These are phyloP conservation scores for Ajuga chamaepitys DNA, from an alignment of 257 asterid species.

Conservation along the genomic window DNA sequence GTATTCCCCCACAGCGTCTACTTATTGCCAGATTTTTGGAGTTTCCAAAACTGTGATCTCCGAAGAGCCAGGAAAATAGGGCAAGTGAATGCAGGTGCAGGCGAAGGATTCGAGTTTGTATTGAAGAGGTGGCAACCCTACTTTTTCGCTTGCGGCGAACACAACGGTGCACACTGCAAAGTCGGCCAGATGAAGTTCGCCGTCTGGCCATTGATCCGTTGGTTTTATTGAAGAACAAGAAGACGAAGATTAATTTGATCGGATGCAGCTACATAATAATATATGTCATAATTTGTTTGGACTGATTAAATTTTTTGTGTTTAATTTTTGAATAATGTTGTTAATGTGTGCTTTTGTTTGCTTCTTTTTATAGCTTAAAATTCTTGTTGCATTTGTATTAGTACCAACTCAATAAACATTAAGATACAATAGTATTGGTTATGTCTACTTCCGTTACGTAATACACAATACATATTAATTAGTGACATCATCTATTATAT, in stretches of 20 bases:
- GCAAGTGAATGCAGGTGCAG: conserved; percentile 37
- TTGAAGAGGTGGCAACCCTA: conserved; percentile 52
- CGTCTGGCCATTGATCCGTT: conserved; percentile 49
- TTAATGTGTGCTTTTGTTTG: too few species aligned
- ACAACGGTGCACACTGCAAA: conserved; percentile 53
- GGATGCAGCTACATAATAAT: too few species aligned
- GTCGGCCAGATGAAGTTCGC: conserved; percentile 67
- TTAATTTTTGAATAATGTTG: too few species aligned
- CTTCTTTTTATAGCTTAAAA: too few species aligned
- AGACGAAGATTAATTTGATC: background rate
- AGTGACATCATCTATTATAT: too few species aligned
- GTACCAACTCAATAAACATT: too few species aligned
- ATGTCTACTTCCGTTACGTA: too few species aligned
- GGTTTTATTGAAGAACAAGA: conserved; percentile 12
- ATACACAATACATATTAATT: too few species aligned
- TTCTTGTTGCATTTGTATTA: too few species aligned
- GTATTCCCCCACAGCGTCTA: conserved; percentile 61
- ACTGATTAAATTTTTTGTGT: too few species aligned
- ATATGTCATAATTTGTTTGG: too few species aligned
- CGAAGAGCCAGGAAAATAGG: conserved; percentile 47
- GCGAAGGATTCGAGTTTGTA: conserved; percentile 54
- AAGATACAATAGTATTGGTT: too few species aligned
- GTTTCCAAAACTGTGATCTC: conserved; percentile 56
- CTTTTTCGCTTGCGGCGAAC: conserved; percentile 66
- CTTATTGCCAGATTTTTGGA: conserved; percentile 47